Evolutionary conservation across 2,329 filamentous ascomycete genomes (phyloP).

Genomic region (Verticillium albo-atrum): DNA sequence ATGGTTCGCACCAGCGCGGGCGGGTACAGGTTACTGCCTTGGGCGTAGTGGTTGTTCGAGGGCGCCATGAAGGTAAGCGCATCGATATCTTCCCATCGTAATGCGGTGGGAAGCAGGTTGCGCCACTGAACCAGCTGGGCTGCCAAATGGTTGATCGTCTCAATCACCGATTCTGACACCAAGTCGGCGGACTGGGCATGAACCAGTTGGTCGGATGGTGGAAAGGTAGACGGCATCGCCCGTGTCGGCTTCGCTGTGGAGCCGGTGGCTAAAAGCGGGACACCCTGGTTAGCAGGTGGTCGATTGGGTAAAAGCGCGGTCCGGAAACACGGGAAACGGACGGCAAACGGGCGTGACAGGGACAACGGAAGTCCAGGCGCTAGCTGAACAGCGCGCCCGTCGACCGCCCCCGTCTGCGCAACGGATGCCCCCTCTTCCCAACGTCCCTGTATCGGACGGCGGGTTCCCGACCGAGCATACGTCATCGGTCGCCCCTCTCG

Average conservation of each 20-base stretch:
- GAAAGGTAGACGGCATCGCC: not conserved
- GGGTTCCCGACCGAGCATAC: not conserved
- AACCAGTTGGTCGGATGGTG: conserved; percentile 6
- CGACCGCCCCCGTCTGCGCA: not conserved
- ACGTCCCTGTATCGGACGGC: not conserved
- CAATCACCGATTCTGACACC: conserved; percentile 1
- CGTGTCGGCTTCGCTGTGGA: not conserved
- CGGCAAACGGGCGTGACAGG: not conserved
- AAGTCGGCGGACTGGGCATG: conserved; percentile 16
- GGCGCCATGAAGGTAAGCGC: conserved; percentile 34
- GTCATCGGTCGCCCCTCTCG: not conserved
- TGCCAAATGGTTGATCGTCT: conserved; percentile 45
- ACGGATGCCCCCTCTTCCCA: not conserved
- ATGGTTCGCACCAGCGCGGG: conserved; percentile 28
- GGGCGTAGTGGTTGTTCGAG: conserved; percentile 10
- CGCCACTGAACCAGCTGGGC: conserved; percentile 55
- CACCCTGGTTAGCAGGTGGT: not conserved
- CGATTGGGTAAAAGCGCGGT: not conserved
- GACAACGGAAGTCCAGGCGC: not conserved
- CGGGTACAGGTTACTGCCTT: conserved; percentile 15
- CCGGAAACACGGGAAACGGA: not conserved
- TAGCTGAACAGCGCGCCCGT: not conserved
- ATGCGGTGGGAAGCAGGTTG: conserved; percentile 44
- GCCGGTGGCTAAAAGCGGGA: not conserved
- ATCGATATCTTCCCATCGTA: conserved; percentile 55